phyloP scores from a whole-genome alignment of 73 alveolate species.

The Effrenium voratum region DNA sequence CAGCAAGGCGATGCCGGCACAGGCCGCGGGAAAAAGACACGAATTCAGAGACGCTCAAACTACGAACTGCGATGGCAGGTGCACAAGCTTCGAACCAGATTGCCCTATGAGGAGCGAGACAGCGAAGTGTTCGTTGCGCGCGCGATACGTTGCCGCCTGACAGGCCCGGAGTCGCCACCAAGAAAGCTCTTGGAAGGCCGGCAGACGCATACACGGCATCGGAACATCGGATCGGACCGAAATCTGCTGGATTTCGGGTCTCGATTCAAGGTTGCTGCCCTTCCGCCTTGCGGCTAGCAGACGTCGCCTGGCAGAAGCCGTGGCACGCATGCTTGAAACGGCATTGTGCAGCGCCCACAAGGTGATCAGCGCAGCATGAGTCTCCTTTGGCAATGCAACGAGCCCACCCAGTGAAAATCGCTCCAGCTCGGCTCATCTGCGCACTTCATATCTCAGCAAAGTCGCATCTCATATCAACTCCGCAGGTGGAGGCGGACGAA shows the following conservation, averaged over 20 bases:
- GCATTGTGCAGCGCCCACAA: too few species aligned
- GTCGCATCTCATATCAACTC: too few species aligned
- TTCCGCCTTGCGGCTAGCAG: constrained; percentile 71
- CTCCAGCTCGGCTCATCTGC: background rate
- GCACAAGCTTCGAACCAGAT: constrained; percentile 73
- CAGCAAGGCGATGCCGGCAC: constrained; percentile 55
- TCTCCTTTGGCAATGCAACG: constrained; percentile 82
- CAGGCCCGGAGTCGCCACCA: too few species aligned
- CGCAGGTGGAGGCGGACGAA: background rate
- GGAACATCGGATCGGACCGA: too few species aligned
- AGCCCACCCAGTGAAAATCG: constrained; percentile 55
- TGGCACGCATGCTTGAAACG: too few species aligned
- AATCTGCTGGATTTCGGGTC: too few species aligned
- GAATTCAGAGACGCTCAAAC: background rate
- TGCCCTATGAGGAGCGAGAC: constrained; percentile 14
- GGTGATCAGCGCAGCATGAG: background rate
- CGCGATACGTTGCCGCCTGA: too few species aligned
- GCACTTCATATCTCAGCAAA: too few species aligned
- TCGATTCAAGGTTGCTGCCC: constrained; percentile 72
- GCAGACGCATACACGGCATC: too few species aligned
- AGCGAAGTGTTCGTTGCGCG: too few species aligned
- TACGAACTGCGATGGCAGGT: background rate
- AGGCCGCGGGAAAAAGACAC: background rate
- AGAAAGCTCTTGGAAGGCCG: constrained; percentile 38
- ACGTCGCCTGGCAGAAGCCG: too few species aligned